phyloP scores from a whole-genome alignment of 2,329 filamentous ascomycete species.

The Cladosporium cucumerinum region DNA sequence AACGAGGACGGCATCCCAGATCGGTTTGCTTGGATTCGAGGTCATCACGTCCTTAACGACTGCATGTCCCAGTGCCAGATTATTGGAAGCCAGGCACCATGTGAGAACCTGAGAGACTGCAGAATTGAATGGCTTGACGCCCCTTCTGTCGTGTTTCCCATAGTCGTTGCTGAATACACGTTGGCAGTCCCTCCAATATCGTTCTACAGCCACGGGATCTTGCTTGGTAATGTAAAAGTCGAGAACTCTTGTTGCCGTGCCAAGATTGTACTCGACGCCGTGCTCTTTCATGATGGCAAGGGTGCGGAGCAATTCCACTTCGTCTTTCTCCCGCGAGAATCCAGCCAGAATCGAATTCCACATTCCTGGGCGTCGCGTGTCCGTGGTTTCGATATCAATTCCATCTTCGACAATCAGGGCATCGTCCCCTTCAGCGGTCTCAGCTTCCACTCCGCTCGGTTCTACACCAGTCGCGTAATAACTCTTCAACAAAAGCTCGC shows the following conservation, averaged over 20 bases:
- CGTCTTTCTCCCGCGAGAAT: constrained; percentile 58
- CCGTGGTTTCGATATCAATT: neutral
- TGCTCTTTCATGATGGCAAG: constrained; percentile 49
- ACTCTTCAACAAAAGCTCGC: constrained; percentile 4
- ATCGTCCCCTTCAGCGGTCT: neutral
- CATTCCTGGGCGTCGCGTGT: neutral
- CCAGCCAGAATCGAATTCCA: constrained; percentile 47
- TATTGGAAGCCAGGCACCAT: constrained; percentile 43
- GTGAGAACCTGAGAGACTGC: constrained; percentile 19
- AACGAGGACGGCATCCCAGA: constrained; percentile 70
- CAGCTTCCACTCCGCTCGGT: neutral
- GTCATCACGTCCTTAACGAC: constrained; percentile 49
- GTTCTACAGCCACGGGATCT: constrained; percentile 59
- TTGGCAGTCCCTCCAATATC: constrained; percentile 63
- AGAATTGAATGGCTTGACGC: neutral
- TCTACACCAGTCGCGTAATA: neutral
- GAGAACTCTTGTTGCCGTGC: constrained; percentile 29
- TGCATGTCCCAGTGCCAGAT: constrained; percentile 60
- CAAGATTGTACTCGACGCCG: neutral
- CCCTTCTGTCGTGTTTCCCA: neutral
- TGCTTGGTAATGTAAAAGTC: constrained; percentile 59
- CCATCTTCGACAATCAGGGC: neutral
- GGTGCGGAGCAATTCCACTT: constrained; percentile 57
- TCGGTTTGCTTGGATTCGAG: constrained; percentile 28
- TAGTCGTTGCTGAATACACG: constrained; percentile 66